These are phyloP conservation scores for Ceratobasidium sp. DNA, from an alignment of 1,284 basidiomycete genomes.

Conservation along the genomic window DNA sequence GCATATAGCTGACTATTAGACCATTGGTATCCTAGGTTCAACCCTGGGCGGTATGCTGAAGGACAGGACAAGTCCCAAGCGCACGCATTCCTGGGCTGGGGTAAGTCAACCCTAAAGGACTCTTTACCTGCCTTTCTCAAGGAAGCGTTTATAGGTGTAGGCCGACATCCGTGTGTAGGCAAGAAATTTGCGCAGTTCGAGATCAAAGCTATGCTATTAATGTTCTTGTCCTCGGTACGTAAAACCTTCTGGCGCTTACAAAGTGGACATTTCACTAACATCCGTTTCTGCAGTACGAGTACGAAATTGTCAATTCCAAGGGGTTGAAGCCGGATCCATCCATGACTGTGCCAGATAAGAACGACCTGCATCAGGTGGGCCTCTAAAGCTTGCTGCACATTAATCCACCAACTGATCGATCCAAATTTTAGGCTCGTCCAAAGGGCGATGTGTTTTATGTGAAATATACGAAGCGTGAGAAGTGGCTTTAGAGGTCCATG, in stretches of 20 bases:
- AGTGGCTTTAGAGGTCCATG: too few species aligned
- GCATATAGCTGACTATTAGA: constrained; percentile 7
- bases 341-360: constrained; percentile 26
- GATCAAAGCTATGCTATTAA: constrained; percentile 11
- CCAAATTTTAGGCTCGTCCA: constrained; percentile 18
- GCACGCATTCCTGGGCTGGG: constrained; percentile 28
- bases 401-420: neutral
- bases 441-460: constrained; percentile 25
- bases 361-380: constrained; percentile 31
- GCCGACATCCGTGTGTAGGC: constrained; percentile 28
- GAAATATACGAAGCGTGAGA: constrained; percentile 17
- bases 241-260: too few species aligned
- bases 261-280: neutral
- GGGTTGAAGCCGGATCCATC: constrained; percentile 16
- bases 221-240: constrained; percentile 12
- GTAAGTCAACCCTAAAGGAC: neutral
- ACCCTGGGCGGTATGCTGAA: constrained; percentile 12
- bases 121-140: neutral
- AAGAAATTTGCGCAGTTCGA: constrained; percentile 32
- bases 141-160: neutral
- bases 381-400: neutral
- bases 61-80: constrained; percentile 36
- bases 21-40: neutral
- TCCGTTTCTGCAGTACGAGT: constrained; percentile 3
- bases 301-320: constrained; percentile 1